Base-by-base conservation (phyloP, 371 early-diverging fungal species). In the Zopfochytrium polystomum region DNA sequence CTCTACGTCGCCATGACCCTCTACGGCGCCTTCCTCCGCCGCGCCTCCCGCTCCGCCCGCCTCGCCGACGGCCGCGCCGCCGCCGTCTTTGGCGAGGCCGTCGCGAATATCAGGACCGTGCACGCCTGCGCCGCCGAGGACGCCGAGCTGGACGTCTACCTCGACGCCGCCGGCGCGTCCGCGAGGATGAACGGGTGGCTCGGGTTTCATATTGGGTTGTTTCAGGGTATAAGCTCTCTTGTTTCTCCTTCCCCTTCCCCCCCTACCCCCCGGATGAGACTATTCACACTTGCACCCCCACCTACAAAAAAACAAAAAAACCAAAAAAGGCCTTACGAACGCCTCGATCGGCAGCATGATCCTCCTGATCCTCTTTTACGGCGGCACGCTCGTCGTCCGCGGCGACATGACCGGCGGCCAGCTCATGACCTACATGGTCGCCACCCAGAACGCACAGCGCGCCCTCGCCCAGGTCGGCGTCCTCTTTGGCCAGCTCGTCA, bases 201-300 rank as follows among this genome's bases (percentile, higher is more conserved):
- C 47, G 91, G 90, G 2, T 68, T 87, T 46, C 90, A 91, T 62
- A 86, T 90, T 68, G 91, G 90, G 6, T 55, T 85, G 3, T 91
- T 91, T 70, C 90, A 87, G 77, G 87, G 83, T 77, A 27, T 29
- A 3, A n/a, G n/a, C n/a, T n/a, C n/a, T n/a, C n/a, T n/a, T n/a
- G 0, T 22, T 23, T 13, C 18, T 49, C 25, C 20, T 2, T 54
- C 15, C 23, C 27, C 38, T n/a, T 3, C 11, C n/a, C n/a, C n/a
- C n/a, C n/a, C n/a, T n/a, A n/a, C n/a, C n/a, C n/a, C n/a, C n/a
- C n/a, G n/a, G 52, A n/a, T n/a, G n/a, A n/a, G n/a, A n/a, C n/a
- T 51, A 13, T 29, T 51, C 29, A 51, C 15, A 30, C 27, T 11
- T 26, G 18, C 9, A n/a, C n/a, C n/a, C n/a, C n/a, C n/a, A n/a